These are phyloP conservation scores for Physocladia obscura DNA, from an alignment of 192 early-diverging fungal species.

Conservation along the genomic window DNA sequence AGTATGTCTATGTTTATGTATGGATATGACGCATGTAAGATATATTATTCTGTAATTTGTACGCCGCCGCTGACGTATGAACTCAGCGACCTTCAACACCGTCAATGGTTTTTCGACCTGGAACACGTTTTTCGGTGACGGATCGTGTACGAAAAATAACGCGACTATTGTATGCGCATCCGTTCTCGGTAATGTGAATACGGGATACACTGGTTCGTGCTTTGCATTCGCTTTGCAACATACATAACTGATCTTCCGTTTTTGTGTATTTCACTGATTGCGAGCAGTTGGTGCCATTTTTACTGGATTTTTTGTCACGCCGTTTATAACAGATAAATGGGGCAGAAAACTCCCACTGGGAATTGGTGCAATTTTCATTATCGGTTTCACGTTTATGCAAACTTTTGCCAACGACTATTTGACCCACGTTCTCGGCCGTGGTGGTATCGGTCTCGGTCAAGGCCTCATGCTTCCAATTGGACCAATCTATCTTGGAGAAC, in stretches of 20 bases:
- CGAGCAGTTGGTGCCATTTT: background rate
- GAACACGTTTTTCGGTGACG: background rate
- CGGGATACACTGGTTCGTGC: background rate
- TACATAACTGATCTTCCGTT: too few species aligned
- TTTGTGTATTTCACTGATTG: too few species aligned
- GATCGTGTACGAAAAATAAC: background rate
- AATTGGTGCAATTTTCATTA: background rate
- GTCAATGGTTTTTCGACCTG: background rate
- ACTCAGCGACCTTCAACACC: background rate
- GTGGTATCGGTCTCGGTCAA: background rate
- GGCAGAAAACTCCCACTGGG: background rate
- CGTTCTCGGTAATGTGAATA: background rate
- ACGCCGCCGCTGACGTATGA: background rate
- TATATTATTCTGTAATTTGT: background rate
- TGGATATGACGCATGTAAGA: background rate
- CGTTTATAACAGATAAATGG: background rate
- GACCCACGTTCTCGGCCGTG: background rate
- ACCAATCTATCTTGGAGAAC: background rate
- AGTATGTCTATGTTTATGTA: background rate
- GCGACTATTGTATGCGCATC: background rate
- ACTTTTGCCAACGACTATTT: background rate
- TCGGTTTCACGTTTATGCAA: background rate
- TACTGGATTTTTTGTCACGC: background rate
- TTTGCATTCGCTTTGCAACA: background rate
- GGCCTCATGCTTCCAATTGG: background rate